Evolutionary conservation across 768 basidiomycete species (phyloP), one percentile per base, ranked within the genome.

Genomic region (Tulasnella sp.): DNA sequence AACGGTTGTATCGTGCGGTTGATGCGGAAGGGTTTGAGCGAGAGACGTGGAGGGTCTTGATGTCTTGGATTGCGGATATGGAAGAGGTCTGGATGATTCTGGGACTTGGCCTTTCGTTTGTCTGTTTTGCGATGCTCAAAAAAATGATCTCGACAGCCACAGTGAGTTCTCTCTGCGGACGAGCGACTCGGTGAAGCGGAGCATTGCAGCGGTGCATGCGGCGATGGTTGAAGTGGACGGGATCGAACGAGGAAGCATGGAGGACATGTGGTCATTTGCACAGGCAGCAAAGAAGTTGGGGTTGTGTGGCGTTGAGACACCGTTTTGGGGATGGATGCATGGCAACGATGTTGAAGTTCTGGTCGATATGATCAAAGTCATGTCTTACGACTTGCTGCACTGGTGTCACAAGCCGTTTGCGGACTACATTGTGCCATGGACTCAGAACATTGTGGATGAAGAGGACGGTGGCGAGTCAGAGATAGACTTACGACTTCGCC

Each of bases 211-310:
- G 14, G 58, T 62, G n/a, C 58, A 21, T 31, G 27, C 58, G 9
- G 8, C n/a, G 42, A 62, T 62, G 46, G 27, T 62, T 3, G 27
- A n/a, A 62, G 58, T n/a, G 58, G 58, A 62, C 14, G 58, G 58
- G n/a, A n/a, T n/a, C n/a, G n/a, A n/a, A n/a, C n/a, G n/a, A n/a
- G n/a, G n/a, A n/a, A 40, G 40, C 40, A 1, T 48, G 38, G 42
- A 27, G 86, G 88, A 79, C 89, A 88, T 0, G 87, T 89, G 79
- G 88, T 3, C 44, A 6, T 77, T 77, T 44, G 38, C 34, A 36
- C 9, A 68, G 9, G 71, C 39, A 2, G 77, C n/a, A 16, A 78
- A 78, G 40, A 68, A 68, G 39, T 21, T 40, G 10, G 39, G 52
- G 1, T 27, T 75, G 31, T 19, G 39, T 19, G 36, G 27, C 39